phyloP scores from a whole-genome alignment of 1,284 basidiomycete genomes.

The Neotropicomus parvogracilis region DNA sequence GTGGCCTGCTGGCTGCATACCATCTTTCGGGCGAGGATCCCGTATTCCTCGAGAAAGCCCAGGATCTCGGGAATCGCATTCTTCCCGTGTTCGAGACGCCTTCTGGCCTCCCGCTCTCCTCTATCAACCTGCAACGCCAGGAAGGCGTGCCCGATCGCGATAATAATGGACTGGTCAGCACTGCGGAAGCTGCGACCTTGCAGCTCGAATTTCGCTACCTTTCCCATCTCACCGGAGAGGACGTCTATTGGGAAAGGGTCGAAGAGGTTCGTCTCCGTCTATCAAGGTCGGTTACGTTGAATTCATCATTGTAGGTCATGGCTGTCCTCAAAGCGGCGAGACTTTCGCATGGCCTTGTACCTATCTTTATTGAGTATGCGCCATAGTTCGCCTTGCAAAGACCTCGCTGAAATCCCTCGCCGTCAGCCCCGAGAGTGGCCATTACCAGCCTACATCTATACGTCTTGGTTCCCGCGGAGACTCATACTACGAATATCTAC shows the following conservation, averaged over 20 bases:
- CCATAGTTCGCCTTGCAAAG: conserved; percentile 2
- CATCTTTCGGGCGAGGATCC: conserved; percentile 64
- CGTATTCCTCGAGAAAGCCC: conserved; percentile 72
- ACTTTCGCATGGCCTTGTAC: conserved; percentile 70
- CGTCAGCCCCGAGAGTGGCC: conserved; percentile 59
- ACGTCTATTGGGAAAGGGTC: conserved; percentile 77
- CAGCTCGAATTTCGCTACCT: conserved; percentile 92
- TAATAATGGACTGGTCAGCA: conserved; percentile 67
- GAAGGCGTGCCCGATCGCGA: conserved; percentile 65
- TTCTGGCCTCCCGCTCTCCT: conserved; percentile 77
- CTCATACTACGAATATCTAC: conserved; percentile 91
- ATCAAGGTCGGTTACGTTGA: neutral
- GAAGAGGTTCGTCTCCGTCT: conserved; percentile 53
- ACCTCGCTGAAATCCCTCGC: conserved; percentile 9
- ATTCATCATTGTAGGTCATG: conserved; percentile 56
- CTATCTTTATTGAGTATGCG: conserved; percentile 77
- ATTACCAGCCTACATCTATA: conserved; percentile 74
- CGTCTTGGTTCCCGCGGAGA: conserved; percentile 91
- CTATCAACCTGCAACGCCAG: conserved; percentile 70
- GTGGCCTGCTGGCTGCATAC: conserved; percentile 82
- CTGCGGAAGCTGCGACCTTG: conserved; percentile 81
- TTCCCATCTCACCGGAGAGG: conserved; percentile 74
- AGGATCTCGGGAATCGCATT: conserved; percentile 81
- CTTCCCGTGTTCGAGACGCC: conserved; percentile 82
- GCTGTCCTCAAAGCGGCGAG: conserved; percentile 60